A percentile compares a stretch with the other conserved stretches of the same genome.
phyloP scores from a whole-genome alignment of 148 eudicot species.

The Tetragonia tetragonoides region DNA sequence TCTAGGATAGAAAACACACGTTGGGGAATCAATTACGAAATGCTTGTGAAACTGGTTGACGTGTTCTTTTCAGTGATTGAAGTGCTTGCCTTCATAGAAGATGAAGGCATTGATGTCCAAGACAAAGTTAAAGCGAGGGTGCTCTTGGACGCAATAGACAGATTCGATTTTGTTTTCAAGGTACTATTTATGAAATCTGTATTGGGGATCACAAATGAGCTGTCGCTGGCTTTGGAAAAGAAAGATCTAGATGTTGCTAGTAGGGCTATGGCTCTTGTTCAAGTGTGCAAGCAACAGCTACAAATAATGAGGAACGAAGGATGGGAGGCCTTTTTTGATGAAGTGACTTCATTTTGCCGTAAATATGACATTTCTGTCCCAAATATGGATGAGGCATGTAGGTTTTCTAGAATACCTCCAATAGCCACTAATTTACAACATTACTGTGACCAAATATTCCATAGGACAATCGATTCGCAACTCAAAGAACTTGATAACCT shows the following conservation, averaged over 20 bases:
- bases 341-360: not conserved
- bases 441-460: not conserved
- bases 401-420: not conserved
- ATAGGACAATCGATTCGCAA: not conserved
- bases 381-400: not conserved
- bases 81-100: not conserved
- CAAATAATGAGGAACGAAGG: constrained; percentile 7
- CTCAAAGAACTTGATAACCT: constrained; percentile 4
- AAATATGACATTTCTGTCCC: not conserved
- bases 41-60: not conserved
- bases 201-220: not conserved
- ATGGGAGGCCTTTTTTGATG: not conserved
- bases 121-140: not conserved
- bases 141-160: not conserved
- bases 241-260: not conserved
- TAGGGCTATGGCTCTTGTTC: not conserved
- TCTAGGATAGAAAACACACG: not conserved
- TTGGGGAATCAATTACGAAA: constrained; percentile 10
- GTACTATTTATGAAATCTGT: not conserved
- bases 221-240: constrained; percentile 5
- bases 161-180: not conserved
- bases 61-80: constrained; percentile 4
- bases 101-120: not conserved
- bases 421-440: not conserved
- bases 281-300: not conserved